Percentiles rank a stretch among this genome's conserved stretches.
These are phyloP conservation scores for Verticillium nubilum DNA, from an alignment of 2,329 filamentous ascomycete genomes.

Conservation along the genomic window DNA sequence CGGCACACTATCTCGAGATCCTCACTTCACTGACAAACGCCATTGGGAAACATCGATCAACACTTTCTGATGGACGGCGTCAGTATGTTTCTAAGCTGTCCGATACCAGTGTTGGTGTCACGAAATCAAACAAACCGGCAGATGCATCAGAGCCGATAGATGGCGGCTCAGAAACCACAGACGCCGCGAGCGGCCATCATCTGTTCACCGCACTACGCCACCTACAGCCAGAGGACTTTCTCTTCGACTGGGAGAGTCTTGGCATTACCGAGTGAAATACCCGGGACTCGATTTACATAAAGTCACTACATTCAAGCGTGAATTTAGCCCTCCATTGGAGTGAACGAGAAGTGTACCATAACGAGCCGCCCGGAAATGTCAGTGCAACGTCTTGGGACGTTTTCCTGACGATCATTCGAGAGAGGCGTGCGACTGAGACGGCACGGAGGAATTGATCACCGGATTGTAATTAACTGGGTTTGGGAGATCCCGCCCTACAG, in stretches of 20 bases:
- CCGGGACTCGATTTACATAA: no score
- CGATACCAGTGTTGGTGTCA: conserved; percentile 14
- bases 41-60: conserved; percentile 31
- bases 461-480: no score
- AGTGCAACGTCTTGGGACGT: no score
- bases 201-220: not conserved
- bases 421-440: no score
- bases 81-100: conserved; percentile 21
- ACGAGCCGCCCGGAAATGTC: no score
- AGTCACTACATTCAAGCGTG: no score
- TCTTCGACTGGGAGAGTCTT: conserved; percentile 22
- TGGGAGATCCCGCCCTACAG: no score
- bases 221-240: conserved; percentile 10
- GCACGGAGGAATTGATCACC: no score
- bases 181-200: not conserved
- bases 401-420: no score
- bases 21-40: conserved; percentile 40
- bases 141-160: not conserved
- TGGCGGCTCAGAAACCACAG: not conserved
- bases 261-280: no score
- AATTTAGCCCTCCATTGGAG: no score
- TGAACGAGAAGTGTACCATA: no score
- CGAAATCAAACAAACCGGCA: not conserved
- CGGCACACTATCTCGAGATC: conserved; percentile 52
- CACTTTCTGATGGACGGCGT: conserved; percentile 15